Base-by-base conservation (phyloP, 202 grass and related monocot genomes). In the Zoysia matrella region DNA sequence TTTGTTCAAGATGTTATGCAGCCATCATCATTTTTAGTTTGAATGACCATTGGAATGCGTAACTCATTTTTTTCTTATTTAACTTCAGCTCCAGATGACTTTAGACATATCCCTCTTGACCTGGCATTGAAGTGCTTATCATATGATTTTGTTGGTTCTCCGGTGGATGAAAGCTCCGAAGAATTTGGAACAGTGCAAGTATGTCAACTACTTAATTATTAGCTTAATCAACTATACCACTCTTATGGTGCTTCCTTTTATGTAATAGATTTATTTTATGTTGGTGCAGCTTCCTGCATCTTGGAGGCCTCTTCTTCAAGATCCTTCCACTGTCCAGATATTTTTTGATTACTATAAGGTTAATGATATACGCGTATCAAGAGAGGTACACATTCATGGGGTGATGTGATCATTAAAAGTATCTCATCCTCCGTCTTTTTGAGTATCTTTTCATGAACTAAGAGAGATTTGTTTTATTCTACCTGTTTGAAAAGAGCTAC, bases 171-270 rank as follows among this genome's bases (percentile, higher is more conserved):
- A 92, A 99, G 96, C 75, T 99, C 96, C 69, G 96, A 99, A 73
- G 96, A 99, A 74, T 99, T 99, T 90, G 96, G 96, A 66, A 94
- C 96, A 4, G 89, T 99, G 12, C 96, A 99, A 93, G 96, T 94
- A 90, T 85, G 85, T 76, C 82, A 39, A 36, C 74, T 72, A 47
- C 56, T 72, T 58, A 52, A 69, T 72, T 83, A 7, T 73, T 88
- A 65, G 8, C 58, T 83, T 83, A 64, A 49, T 57, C 48, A 64
- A 49, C 58, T 77, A 14, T 63, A 52, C 22, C 30, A 41, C 7
- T 70, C 40, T 55, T 72, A 30, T 67, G 55, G 9, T 58, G 57
- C 58, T 88, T 54, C 30, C 57, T 67, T 45, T 52, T 72, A 66
- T 15, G 76, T 75, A 52, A 54, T 81, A n/a, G 36, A 44, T 69